A percentile compares a stretch with the other conserved stretches of the same genome.
Conservation (phyloP, 768 basidiomycete genomes). For the Galerina sulciceps region DNA sequence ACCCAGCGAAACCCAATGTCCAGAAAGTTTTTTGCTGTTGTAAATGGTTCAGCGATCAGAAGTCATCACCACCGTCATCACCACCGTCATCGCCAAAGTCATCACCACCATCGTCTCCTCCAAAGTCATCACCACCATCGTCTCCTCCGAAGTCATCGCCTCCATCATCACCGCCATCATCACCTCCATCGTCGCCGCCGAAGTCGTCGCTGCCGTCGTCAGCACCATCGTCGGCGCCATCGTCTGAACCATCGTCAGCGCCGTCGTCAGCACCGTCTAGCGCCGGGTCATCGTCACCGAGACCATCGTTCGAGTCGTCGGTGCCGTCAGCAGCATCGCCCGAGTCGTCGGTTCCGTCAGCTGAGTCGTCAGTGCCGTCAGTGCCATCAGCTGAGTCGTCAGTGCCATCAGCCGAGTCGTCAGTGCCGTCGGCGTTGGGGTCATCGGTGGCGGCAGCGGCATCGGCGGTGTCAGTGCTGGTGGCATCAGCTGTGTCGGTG, state of each 20-base stretch:
- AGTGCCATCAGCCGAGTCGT: slow-evolving; percentile 1
- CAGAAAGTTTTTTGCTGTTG: slow-evolving; percentile 1
- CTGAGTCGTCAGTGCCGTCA: slow-evolving; percentile 13
- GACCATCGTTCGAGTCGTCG: slow-evolving; percentile 12
- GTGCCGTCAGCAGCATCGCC: slow-evolving; percentile 7
- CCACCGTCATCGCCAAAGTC: slow-evolving; percentile 10
- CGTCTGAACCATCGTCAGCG: not conserved
- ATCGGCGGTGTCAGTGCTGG: slow-evolving; percentile 8
- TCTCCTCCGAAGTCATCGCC: slow-evolving; percentile 6
- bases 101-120: slow-evolving; percentile 6
- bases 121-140: slow-evolving; percentile 9
- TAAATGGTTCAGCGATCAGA: slow-evolving; percentile 8
- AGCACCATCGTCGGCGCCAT: slow-evolving; percentile 10
- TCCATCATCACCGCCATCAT: slow-evolving; percentile 10
- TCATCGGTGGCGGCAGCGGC: slow-evolving; percentile 11
- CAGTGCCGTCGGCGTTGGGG: slow-evolving; percentile 10
- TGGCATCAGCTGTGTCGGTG: slow-evolving; percentile 20
- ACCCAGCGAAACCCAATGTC: slow-evolving; percentile 5
- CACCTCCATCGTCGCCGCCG: slow-evolving; percentile 8
- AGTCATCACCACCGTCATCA: slow-evolving; percentile 12
- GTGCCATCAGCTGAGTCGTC: slow-evolving; percentile 14
- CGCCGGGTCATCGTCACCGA: slow-evolving; percentile 8
- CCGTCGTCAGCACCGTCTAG: slow-evolving; percentile 3
- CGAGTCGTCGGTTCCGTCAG: slow-evolving; percentile 10
- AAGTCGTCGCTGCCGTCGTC: slow-evolving; percentile 11